A percentile compares a stretch with the other conserved stretches of the same genome.
These are phyloP conservation scores for Trichoderma semiorbis DNA, from an alignment of 2,329 filamentous ascomycete genomes.

Conservation along the genomic window DNA sequence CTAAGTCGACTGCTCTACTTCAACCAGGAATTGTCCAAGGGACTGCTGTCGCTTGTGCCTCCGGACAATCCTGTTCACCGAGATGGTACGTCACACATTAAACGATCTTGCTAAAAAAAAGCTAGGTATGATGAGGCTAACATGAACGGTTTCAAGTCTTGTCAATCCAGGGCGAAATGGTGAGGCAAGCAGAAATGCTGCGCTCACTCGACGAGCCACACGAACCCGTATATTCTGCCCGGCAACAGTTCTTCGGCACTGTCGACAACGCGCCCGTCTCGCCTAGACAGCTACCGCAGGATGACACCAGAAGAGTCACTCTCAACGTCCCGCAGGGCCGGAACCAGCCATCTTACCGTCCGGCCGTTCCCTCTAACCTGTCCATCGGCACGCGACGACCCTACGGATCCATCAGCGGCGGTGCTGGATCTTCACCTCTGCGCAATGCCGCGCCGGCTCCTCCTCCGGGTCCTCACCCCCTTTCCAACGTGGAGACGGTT, in stretches of 20 bases:
- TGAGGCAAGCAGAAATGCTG: slow-evolving; percentile 57
- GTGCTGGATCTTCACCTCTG: slow-evolving; percentile 69
- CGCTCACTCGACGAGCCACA: slow-evolving; percentile 60
- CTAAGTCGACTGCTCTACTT: slow-evolving; percentile 68
- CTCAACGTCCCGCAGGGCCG: slow-evolving; percentile 59
- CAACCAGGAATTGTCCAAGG: slow-evolving; percentile 79
- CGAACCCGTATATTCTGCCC: slow-evolving; percentile 65
- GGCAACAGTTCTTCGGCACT: slow-evolving; percentile 63
- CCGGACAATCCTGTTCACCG: slow-evolving; percentile 74
- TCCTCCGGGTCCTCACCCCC: slow-evolving; percentile 63
- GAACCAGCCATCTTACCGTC: slow-evolving; percentile 65
- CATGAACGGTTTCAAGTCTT: slow-evolving; percentile 40
- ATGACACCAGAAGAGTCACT: slow-evolving; percentile 73
- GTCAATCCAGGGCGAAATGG: slow-evolving; percentile 56
- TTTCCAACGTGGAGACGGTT: slow-evolving; percentile 59
- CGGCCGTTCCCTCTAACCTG: slow-evolving; percentile 77
- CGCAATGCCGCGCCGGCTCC: slow-evolving; percentile 63
- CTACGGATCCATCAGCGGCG: slow-evolving; percentile 80
- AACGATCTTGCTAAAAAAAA: neutral
- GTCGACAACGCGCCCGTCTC: slow-evolving; percentile 78
- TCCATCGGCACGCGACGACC: slow-evolving; percentile 71
- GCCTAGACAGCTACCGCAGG: slow-evolving; percentile 79
- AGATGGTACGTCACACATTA: slow-evolving; percentile 60
- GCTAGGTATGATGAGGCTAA: slow-evolving; percentile 6
- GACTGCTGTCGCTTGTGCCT: slow-evolving; percentile 69